Base-by-base conservation (phyloP, 345 rosid genomes). In the Euphorbia lathyris region DNA sequence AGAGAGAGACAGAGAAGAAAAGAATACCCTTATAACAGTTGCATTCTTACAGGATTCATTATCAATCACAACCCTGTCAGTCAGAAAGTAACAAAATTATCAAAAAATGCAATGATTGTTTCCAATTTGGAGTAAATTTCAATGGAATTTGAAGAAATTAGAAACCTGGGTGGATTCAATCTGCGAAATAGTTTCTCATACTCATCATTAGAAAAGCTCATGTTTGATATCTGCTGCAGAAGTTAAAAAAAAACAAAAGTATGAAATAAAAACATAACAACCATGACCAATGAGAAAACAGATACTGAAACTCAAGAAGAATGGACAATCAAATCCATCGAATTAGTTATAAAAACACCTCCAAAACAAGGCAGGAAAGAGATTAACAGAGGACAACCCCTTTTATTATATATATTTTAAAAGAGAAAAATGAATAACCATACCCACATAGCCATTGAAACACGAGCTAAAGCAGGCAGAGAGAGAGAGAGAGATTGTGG, bases 111-210 rank as follows among this genome's bases (percentile, higher is more conserved):
- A 59, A 76, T 60, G 65, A 56, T 47, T 70, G 25, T 19, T 12
- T 51, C 63, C 32, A 70, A 57, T 50, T 10, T 19, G 11, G 27
- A 65, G 53, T 32, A 36, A 17, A 38, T 72, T 61, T 48, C 43
- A 47, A 5, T 67, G 29, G 23, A 52, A 73, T 38, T n/a, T 16
- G 72, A 65, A 79, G 50, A 4, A 29, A 43, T 36, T 45, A 38
- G 38, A 19, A 74, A 89, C 97, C 96, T 91, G 50, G 98, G 98
- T 30, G 97, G 98, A 76, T 93, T 93, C 93, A 93, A 84, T 81
- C 97, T 91, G 77, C 91, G 72, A 48, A 91, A 83, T 58, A 93
- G 90, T 63, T 91, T 93, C 84, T 84, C 96, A 72, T 91, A 91
- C 68, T 91, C 98, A 80, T 93, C 83, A 48, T 81, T 81, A 38